Conservation (phyloP, 805 yeast genomes). For the Hanseniaspora osmophila region DNA sequence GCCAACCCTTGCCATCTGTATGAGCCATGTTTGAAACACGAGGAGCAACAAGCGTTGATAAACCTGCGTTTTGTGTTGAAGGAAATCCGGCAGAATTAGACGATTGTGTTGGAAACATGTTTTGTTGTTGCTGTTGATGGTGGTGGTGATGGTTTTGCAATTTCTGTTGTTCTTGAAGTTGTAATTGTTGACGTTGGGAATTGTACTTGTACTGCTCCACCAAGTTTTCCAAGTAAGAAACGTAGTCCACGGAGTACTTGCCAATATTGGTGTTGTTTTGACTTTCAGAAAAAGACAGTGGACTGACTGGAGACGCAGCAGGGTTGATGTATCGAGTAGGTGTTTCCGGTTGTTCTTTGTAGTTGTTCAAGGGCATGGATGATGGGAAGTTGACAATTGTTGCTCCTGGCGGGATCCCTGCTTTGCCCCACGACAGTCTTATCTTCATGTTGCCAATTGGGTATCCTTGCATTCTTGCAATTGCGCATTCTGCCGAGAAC, state of each 20-base stretch:
- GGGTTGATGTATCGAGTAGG: not conserved
- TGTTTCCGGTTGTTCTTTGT: not conserved
- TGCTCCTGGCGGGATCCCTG: slow-evolving; percentile 20
- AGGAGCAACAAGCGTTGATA: not conserved
- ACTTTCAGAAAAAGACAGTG: not conserved
- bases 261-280: not conserved
- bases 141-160: not conserved
- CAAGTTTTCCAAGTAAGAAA: not conserved
- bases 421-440: slow-evolving; percentile 80
- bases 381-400: not conserved
- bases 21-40: not conserved
- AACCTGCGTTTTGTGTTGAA: too few relatives aligned
- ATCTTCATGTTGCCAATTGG: slow-evolving; percentile 75
- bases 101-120: too few relatives aligned
- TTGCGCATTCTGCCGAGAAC: slow-evolving; percentile 74
- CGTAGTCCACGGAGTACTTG: not conserved
- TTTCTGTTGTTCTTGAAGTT: not conserved
- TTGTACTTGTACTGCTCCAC: not conserved
- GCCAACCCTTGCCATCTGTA: not conserved
- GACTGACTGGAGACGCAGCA: not conserved
- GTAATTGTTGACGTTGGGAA: not conserved
- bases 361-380: not conserved
- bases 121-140: not conserved
- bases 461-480: slow-evolving; percentile 78
- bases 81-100: too few relatives aligned